Evolutionary conservation across 768 basidiomycete genomes (phyloP).

Genomic region (Boletus sp.): DNA sequence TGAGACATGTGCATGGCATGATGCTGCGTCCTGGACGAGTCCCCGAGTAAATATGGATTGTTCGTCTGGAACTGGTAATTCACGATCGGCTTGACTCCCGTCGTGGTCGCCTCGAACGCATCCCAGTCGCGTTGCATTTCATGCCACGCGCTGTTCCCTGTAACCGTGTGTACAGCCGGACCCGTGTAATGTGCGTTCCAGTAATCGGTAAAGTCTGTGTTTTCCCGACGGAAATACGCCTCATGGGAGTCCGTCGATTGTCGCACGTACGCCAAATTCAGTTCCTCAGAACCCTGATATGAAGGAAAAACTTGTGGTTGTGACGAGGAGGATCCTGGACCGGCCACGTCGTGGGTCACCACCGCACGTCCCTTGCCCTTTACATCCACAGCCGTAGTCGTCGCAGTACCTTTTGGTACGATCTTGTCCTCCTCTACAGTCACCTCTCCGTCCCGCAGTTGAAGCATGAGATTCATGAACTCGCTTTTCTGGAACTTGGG

Average conservation of each 20-base stretch:
- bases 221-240: conserved; percentile 70
- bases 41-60: conserved; percentile 75
- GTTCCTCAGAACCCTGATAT: conserved; percentile 21
- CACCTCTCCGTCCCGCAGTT: conserved; percentile 76
- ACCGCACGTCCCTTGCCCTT: conserved; percentile 68
- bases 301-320: conserved; percentile 7
- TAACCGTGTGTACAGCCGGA: conserved; percentile 13
- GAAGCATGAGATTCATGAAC: conserved; percentile 84
- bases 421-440: conserved; percentile 78
- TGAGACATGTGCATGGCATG: conserved; percentile 37
- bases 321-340: conserved; percentile 7
- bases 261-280: conserved; percentile 17
- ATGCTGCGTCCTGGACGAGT: conserved; percentile 50
- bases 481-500: conserved; percentile 83
- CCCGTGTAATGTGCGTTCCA: conserved; percentile 48
- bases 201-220: conserved; percentile 60
- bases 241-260: conserved; percentile 48
- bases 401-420: conserved; percentile 48
- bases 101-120: conserved; percentile 67
- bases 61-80: conserved; percentile 72
- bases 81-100: conserved; percentile 56
- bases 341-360: not conserved
- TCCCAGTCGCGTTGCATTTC: conserved; percentile 79
- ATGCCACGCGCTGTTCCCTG: conserved; percentile 50
- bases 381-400: conserved; percentile 34